phyloP scores from a whole-genome alignment of 1,284 basidiomycete genomes.

The Cutaneotrichosporon sp. region DNA sequence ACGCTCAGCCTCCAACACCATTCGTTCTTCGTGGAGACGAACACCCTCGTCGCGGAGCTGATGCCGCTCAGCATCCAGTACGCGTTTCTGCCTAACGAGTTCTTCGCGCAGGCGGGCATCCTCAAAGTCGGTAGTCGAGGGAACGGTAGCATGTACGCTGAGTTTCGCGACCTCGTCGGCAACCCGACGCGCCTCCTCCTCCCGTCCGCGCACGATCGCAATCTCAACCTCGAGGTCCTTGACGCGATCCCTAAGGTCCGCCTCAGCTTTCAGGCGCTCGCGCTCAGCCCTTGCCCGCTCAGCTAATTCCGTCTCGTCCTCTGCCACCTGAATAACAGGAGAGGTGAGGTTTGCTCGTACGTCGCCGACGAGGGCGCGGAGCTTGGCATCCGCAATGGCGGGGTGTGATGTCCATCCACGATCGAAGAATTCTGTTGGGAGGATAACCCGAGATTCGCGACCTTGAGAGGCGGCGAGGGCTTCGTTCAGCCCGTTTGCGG shows the following conservation, averaged over 20 bases:
- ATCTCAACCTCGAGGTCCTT: constrained; percentile 51
- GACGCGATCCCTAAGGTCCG: constrained; percentile 42
- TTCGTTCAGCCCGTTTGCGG: constrained; percentile 67
- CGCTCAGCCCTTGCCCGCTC: constrained; percentile 32
- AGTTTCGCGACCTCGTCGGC: constrained; percentile 40
- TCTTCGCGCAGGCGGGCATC: constrained; percentile 28
- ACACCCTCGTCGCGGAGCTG: constrained; percentile 66
- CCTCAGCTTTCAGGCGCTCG: constrained; percentile 31
- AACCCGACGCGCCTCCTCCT: constrained; percentile 42
- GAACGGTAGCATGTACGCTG: constrained; percentile 28
- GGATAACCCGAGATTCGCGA: constrained; percentile 9
- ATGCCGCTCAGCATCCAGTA: constrained; percentile 65
- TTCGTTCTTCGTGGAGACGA: constrained; percentile 64
- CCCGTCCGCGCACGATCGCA: constrained; percentile 36
- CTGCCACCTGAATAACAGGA: background rate
- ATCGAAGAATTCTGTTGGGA: constrained; percentile 19
- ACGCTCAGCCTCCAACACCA: constrained; percentile 60
- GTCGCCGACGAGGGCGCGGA: constrained; percentile 37
- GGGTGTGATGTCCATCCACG: constrained; percentile 48
- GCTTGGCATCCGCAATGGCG: constrained; percentile 41
- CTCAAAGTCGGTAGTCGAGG: constrained; percentile 26
- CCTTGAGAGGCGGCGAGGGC: constrained; percentile 45
- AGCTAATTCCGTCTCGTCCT: constrained; percentile 1
- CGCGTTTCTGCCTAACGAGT: constrained; percentile 38
- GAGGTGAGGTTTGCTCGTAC: constrained; percentile 33